phyloP scores from a whole-genome alignment of 83 land plant species.

The Isoetes engelmannii region DNA sequence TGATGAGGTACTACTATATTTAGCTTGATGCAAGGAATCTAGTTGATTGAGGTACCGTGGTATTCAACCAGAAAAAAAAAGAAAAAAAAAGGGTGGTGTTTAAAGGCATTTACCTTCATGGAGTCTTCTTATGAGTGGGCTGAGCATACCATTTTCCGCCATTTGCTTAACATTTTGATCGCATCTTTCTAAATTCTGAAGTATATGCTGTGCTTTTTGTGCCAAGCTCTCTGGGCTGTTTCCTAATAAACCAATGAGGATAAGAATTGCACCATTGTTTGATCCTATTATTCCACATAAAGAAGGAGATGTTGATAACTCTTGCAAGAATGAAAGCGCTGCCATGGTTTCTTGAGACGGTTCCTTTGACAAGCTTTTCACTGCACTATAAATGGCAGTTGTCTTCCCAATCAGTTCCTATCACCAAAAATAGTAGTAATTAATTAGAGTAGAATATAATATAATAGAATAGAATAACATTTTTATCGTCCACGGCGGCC shows the following conservation, averaged over 20 bases:
- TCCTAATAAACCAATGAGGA: conserved; percentile 84
- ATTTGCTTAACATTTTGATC: conserved; percentile 79
- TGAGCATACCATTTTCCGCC: conserved; percentile 92
- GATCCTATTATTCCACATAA: conserved; percentile 80
- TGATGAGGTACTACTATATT: too few species aligned
- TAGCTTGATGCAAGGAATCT: too few species aligned
- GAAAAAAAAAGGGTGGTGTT: too few species aligned
- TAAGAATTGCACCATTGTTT: conserved; percentile 73
- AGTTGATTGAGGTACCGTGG: too few species aligned
- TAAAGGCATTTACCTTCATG: conserved; percentile 61
- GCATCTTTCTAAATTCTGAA: conserved; percentile 69
- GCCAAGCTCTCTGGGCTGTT: conserved; percentile 72
- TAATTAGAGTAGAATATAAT: too few species aligned
- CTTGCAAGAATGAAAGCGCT: conserved; percentile 69
- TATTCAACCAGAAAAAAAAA: too few species aligned
- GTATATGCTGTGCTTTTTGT: conserved; percentile 64
- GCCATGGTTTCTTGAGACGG: conserved; percentile 64
- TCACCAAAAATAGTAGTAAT: too few species aligned
- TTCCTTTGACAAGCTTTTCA: conserved; percentile 66
- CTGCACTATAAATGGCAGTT: conserved; percentile 53
- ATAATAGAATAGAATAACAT: too few species aligned
- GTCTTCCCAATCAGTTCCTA: conserved; percentile 76
- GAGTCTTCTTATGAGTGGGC: conserved; percentile 70
- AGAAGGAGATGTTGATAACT: conserved; percentile 71
- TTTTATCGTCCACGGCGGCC: too few species aligned